Evolutionary conservation across 2,329 filamentous ascomycete genomes (phyloP).

Genomic region (Scleromitrula shiraiana): DNA sequence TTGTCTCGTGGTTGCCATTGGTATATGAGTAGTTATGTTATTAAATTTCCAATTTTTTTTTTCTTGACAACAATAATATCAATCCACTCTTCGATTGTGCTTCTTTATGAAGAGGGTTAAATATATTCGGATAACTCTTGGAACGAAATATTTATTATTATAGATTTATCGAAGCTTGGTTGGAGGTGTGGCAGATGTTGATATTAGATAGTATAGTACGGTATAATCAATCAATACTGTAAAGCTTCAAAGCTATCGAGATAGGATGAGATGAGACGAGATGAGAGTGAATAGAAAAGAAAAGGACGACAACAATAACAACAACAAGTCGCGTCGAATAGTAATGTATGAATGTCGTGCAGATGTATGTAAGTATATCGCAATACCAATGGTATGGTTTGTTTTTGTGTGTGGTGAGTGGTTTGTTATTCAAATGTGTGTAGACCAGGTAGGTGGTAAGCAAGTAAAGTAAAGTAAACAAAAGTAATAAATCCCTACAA

Average conservation of each 20-base stretch:
- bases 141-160: background rate
- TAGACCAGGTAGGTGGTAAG: background rate
- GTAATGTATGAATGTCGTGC: background rate
- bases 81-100: background rate
- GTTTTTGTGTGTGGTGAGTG: background rate
- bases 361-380: background rate
- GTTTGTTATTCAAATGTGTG: background rate
- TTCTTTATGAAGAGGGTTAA: background rate
- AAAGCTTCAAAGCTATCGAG: background rate
- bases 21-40: conserved; percentile 22
- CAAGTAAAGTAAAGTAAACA: background rate
- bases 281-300: background rate
- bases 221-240: background rate
- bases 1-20: conserved; percentile 40
- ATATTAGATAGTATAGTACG: background rate
- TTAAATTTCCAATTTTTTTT: background rate
- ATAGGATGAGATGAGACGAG: background rate
- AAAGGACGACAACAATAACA: background rate
- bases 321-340: background rate
- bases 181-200: background rate
- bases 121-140: background rate
- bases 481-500: background rate
- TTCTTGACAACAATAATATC: background rate
- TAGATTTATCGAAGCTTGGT: background rate
- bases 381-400: background rate